A percentile compares a stretch with the other conserved stretches of the same genome.
These are phyloP conservation scores for Ambrosia artemisiifolia DNA, from an alignment of 129 eudicot species.

Conservation along the genomic window DNA sequence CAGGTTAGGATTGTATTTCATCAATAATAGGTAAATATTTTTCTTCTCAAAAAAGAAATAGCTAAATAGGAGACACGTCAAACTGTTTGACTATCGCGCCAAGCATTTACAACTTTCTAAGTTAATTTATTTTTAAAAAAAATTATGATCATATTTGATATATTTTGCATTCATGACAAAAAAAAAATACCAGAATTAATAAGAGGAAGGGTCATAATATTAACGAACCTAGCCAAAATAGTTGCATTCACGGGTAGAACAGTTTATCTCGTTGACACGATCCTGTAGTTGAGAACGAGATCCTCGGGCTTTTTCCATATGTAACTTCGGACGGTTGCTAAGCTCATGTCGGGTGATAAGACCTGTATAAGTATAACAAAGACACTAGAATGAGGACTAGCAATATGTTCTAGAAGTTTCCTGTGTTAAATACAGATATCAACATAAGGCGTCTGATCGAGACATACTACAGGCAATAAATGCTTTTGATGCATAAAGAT, in stretches of 20 bases:
- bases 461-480: background rate
- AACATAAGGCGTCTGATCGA: background rate
- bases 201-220: background rate
- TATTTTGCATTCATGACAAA: background rate
- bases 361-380: constrained; percentile 50
- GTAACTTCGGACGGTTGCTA: constrained; percentile 82
- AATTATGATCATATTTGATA: background rate
- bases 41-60: background rate
- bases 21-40: background rate
- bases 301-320: constrained; percentile 89
- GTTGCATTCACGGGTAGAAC: constrained; percentile 6
- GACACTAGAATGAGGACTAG: background rate
- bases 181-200: background rate
- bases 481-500: background rate
- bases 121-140: background rate
- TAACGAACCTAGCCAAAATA: constrained; percentile 11
- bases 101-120: background rate
- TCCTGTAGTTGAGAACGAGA: constrained; percentile 71
- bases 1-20: background rate
- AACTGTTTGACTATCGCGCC: background rate
- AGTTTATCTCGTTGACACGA: constrained; percentile 48
- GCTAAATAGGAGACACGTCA: background rate
- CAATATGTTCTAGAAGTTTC: constrained; percentile 5
- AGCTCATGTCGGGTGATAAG: constrained; percentile 83
- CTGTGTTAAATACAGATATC: background rate